Base-by-base conservation (phyloP, 192 early-diverging fungal genomes). In the Haplosporangium gracile region DNA sequence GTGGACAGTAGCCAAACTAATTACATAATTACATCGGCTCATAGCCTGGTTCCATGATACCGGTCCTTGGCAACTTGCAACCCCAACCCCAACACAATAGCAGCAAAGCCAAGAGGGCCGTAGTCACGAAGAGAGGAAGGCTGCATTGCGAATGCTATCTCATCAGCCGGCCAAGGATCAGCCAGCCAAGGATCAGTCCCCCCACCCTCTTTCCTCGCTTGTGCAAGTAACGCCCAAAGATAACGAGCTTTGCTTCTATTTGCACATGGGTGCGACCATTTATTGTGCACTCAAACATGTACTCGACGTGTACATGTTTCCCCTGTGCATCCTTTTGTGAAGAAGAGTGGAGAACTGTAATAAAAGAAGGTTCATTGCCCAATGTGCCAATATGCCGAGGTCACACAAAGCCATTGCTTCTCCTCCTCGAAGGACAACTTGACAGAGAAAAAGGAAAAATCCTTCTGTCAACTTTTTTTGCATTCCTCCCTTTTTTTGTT, bases 361-460 rank as follows among this genome's bases (percentile, higher is more conserved):
- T 16, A 42, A 47, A 73, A 73, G 71, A 73, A 73, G 71, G 43
- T 73, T 73, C 29, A 49, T 3, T 29, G 60, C 29, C 60, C 60
- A 63, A 63, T 63, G 29, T 63, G 1, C 10, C n/a, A 63, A 63
- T 11, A 63, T 32, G 60, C 60, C 60, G 9, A 63, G 60, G 60
- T 63, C 26, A 13, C 26, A 63, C 60, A 63, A 32, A 32, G 26
- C n/a, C 60, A 26, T 63, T 63, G 60, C 60, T 63, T 63, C n/a
- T 57, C n/a, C 22, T 63, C 26, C 55, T n/a, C 5, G 4, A 18
- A 51, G 6, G 24, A 36, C 36, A 45, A 45, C 43, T 45, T 13
- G 43, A 45, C 1, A 45, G 43, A 53, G 43, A 45, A 10, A 10
- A 45, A 29, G 26, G 1, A 29, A 8, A 63, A 2, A 0, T 11